phyloP scores from a whole-genome alignment of 1,284 basidiomycete genomes.

The Amylostereum chailletii region DNA sequence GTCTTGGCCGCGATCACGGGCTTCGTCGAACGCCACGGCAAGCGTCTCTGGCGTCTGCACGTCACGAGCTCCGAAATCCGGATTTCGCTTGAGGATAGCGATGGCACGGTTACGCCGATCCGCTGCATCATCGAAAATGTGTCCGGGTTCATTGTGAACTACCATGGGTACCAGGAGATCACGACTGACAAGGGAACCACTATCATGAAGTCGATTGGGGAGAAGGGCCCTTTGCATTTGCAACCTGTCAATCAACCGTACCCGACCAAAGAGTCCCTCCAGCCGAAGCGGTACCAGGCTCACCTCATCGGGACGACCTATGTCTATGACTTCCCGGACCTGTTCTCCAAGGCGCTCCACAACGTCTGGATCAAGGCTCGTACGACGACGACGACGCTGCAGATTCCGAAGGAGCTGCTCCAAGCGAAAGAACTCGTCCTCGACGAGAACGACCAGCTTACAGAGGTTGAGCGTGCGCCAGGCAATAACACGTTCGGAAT shows the following conservation, averaged over 20 bases:
- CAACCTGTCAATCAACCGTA: constrained; percentile 91
- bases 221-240: constrained; percentile 87
- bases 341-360: constrained; percentile 94
- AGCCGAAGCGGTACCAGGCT: constrained; percentile 99
- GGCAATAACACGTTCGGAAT: constrained; percentile 96
- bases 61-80: constrained; percentile 98
- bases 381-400: constrained; percentile 54
- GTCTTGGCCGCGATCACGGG: constrained; percentile 93
- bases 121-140: constrained; percentile 98
- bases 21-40: constrained; percentile 97
- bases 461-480: constrained; percentile 85
- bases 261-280: constrained; percentile 96
- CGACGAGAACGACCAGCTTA: constrained; percentile 87
- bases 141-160: constrained; percentile 98
- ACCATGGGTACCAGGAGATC: constrained; percentile 98
- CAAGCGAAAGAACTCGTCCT: constrained; percentile 87
- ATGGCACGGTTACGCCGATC: constrained; percentile 91
- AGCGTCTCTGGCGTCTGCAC: constrained; percentile 95
- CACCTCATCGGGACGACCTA: constrained; percentile 98
- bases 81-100: constrained; percentile 87
- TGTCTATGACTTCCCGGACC: constrained; percentile 97
- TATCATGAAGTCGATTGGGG: constrained; percentile 94
- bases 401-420: constrained; percentile 71
- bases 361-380: constrained; percentile 84
- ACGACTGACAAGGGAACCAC: constrained; percentile 90